Conservation (phyloP, 345 rosid genomes). For the Dovyalis caffra region DNA sequence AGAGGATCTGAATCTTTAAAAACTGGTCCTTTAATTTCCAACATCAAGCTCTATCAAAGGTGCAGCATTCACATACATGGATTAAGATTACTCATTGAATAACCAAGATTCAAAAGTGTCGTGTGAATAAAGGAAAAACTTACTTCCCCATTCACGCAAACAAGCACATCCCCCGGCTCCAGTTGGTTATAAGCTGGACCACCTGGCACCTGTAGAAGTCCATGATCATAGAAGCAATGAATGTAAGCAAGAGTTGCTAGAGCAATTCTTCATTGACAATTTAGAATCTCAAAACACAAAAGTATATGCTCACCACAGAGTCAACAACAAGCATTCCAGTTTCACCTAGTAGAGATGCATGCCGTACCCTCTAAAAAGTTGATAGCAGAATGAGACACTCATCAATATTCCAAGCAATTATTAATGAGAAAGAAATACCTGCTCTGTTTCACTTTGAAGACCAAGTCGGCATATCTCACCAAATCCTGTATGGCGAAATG, state of each 20-base stretch:
- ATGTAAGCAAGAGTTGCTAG: neutral
- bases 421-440: conserved; percentile 44
- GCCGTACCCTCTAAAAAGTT: conserved; percentile 64
- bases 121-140: conserved; percentile 23
- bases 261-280: neutral
- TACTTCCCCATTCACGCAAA: conserved; percentile 82
- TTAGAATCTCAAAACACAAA: neutral
- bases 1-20: too few species aligned
- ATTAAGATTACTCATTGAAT: too few species aligned
- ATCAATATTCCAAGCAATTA: neutral
- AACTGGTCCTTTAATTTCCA: too few species aligned
- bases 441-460: conserved; percentile 80
- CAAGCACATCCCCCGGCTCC: conserved; percentile 96
- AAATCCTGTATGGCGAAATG: conserved; percentile 90
- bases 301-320: conserved; percentile 67
- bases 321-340: conserved; percentile 98
- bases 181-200: conserved; percentile 82
- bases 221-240: too few species aligned
- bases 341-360: conserved; percentile 72
- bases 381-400: conserved; percentile 23
- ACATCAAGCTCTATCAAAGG: too few species aligned
- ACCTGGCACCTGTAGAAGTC: conserved; percentile 73
- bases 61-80: too few species aligned
- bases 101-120: neutral
- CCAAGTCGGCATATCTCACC: conserved; percentile 97